Conservation (phyloP, 1,284 basidiomycete species). For the Cutaneotrichosporon sp. region DNA sequence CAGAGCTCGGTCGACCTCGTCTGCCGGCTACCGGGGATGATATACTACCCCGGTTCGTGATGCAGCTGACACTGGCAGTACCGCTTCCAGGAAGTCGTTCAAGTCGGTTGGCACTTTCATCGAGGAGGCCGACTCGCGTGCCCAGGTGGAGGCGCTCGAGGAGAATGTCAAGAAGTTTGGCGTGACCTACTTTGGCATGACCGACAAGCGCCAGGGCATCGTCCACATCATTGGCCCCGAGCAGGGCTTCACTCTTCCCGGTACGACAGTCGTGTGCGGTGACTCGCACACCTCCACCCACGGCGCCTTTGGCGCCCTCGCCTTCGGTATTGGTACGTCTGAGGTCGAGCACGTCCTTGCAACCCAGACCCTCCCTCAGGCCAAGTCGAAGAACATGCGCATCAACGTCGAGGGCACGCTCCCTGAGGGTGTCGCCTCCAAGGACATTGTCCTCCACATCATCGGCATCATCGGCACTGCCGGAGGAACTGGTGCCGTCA, state of each 20-base stretch:
- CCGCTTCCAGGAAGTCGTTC: constrained; percentile 78
- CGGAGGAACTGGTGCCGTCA: constrained; percentile 86
- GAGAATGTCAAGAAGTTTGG: constrained; percentile 95
- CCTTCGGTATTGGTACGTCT: constrained; percentile 93
- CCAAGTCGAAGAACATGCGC: constrained; percentile 93
- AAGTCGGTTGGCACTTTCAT: constrained; percentile 73
- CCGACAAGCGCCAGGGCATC: constrained; percentile 85
- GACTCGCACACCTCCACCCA: constrained; percentile 69
- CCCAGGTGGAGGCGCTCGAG: constrained; percentile 85
- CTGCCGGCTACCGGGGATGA: no score
- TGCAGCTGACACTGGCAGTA: constrained; percentile 54
- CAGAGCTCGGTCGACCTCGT: background rate
- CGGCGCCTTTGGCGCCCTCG: constrained; percentile 91
- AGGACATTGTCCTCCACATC: constrained; percentile 91
- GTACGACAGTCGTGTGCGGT: constrained; percentile 92
- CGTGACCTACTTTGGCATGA: constrained; percentile 90
- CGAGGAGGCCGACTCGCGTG: constrained; percentile 79
- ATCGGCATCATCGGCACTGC: constrained; percentile 92
- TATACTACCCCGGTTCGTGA: no score
- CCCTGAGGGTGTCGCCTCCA: constrained; percentile 81
- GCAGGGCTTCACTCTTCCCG: constrained; percentile 92
- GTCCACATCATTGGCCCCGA: constrained; percentile 96
- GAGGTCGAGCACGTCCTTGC: constrained; percentile 97
- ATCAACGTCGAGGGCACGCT: constrained; percentile 84
- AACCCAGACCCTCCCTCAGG: constrained; percentile 87